A percentile compares a stretch with the other conserved stretches of the same genome.
These are phyloP conservation scores for Beauveria scarabaeidicola DNA, from an alignment of 2,329 filamentous ascomycete genomes.

Conservation along the genomic window DNA sequence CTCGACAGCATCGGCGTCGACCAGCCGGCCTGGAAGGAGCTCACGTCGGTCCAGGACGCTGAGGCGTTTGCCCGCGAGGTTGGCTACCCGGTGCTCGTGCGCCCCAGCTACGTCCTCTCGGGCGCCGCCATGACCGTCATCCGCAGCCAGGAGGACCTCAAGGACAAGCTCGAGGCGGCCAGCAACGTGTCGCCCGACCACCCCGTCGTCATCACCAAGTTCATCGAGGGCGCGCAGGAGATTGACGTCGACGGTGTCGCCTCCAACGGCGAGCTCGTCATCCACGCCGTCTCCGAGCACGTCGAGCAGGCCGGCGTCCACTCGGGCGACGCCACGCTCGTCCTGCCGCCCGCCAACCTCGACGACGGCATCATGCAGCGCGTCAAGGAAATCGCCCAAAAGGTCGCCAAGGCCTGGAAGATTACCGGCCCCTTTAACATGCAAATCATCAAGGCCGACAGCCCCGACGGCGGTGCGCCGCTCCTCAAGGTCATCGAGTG, in stretches of 20 bases:
- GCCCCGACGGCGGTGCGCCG: constrained; percentile 65
- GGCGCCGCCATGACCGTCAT: constrained; percentile 99
- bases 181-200: constrained; percentile 89
- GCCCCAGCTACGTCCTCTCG: constrained; percentile 90
- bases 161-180: constrained; percentile 89
- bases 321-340: constrained; percentile 91
- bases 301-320: constrained; percentile 96
- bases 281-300: constrained; percentile 93
- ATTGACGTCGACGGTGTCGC: constrained; percentile 95
- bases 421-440: constrained; percentile 99
- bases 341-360: constrained; percentile 77
- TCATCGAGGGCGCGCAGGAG: constrained; percentile 93
- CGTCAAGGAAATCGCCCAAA: constrained; percentile 90
- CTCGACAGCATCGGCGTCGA: constrained; percentile 94
- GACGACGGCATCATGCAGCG: constrained; percentile 71
- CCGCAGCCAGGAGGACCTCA: constrained; percentile 74
- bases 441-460: constrained; percentile 94
- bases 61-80: constrained; percentile 77
- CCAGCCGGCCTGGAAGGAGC: constrained; percentile 96
- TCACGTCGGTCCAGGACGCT: constrained; percentile 83
- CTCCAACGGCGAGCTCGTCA: constrained; percentile 72
- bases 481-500: constrained; percentile 95
- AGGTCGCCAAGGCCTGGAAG: constrained; percentile 93
- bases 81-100: constrained; percentile 88
- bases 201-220: constrained; percentile 96